phyloP scores from a whole-genome alignment of 2,329 filamentous ascomycete species.

The Allantophomopsis lycopodina region DNA sequence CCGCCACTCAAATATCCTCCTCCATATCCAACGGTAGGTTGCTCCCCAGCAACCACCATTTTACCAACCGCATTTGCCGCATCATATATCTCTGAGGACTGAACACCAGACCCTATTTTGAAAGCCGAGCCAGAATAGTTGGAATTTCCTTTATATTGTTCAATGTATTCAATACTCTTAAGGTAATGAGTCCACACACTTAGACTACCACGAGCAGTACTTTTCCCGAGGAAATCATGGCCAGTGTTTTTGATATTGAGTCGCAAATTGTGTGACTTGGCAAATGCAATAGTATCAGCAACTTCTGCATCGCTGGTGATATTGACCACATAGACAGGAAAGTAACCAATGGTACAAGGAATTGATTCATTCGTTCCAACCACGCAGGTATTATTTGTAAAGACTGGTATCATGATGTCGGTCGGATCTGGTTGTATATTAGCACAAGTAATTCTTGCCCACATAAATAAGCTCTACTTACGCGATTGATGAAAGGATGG shows the following conservation, averaged over 20 bases:
- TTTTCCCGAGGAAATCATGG: slow-evolving; percentile 20
- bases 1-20: slow-evolving; percentile 33
- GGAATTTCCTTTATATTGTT: too few species aligned
- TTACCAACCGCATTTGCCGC: too few species aligned
- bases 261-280: slow-evolving; percentile 26
- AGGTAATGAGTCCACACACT: slow-evolving; percentile 34
- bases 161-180: slow-evolving; percentile 8
- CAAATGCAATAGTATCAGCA: slow-evolving; percentile 26
- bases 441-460: too few species aligned
- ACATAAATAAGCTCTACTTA: too few species aligned
- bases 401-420: too few species aligned
- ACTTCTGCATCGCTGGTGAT: slow-evolving; percentile 21
- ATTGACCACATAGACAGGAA: slow-evolving; percentile 23
- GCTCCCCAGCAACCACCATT: slow-evolving; percentile 21
- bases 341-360: slow-evolving; percentile 19
- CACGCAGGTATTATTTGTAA: too few species aligned
- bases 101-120: too few species aligned
- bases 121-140: too few species aligned
- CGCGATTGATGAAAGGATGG: too few species aligned
- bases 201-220: slow-evolving; percentile 17
- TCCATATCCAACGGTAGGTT: slow-evolving; percentile 11
- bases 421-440: too few species aligned
- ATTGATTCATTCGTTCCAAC: too few species aligned
- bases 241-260: slow-evolving; percentile 27
- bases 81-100: too few species aligned